Evolutionary conservation across 768 basidiomycete genomes (phyloP), one percentile per base, ranked within the genome.

Genomic region (Leccinum aurantiacum): DNA sequence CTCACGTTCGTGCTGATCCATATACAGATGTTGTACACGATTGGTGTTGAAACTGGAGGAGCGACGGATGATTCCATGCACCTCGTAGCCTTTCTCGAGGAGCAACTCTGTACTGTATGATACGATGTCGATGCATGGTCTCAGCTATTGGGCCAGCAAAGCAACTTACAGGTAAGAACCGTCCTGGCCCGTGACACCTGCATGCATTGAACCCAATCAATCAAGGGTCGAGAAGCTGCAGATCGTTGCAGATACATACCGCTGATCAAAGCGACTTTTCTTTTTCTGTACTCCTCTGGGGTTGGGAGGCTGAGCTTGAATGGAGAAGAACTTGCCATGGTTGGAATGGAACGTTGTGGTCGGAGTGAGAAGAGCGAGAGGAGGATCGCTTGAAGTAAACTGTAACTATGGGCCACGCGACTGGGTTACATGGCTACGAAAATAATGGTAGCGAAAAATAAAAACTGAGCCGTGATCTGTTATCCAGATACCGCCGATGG

Each of bases 31-130:
- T 68, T 96, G 90, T 69, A 98, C 79, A 69, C 95, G 89, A 67
- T 90, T 91, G 57, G 95, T 98, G 77, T 98, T 98, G 86, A 98
- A 98, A 68, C 91, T 95, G 22, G 96, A 98, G 33, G 95, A 97
- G 59, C 95, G 91, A 67, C 95, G 90, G 68, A 98, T 97, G 78
- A 97, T 95, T 46, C 91, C 94, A 67, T 96, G 94, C 4, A 96
- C 94, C 63, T 93, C 83, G 71, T 96, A 96, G 19, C 94, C 94
- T 73, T 95, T 95, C 55, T 81, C 80, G 56, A 96, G 77, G 61
- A 96, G 79, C 25, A 95, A 78, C 73, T 95, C 93, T 24, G 91
- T 89, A 54, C 93, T 93, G 62, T 54, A 59, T 10, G n/a, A 6
- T 9, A 62, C 37, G 29, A 41, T 48, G 47, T 64, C 52, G 65